These are phyloP conservation scores for Eucalyptus pauciflora DNA, from an alignment of 345 rosid species.

Conservation along the genomic window DNA sequence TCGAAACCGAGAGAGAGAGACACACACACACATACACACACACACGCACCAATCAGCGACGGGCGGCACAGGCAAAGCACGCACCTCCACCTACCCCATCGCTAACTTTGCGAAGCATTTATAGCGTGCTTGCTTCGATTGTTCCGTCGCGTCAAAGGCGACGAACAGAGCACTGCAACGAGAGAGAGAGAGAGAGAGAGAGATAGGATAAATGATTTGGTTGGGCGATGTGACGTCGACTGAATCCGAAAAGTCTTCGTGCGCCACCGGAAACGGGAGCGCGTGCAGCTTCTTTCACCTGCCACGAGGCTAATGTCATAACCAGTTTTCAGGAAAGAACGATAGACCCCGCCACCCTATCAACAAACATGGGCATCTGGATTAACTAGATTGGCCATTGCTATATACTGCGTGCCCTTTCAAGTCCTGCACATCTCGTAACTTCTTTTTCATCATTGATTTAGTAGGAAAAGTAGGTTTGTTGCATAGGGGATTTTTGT, in stretches of 20 bases:
- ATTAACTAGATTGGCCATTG: neutral
- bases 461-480: neutral
- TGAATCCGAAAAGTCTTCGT: neutral
- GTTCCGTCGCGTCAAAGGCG: neutral
- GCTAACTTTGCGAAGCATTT: neutral
- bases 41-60: neutral
- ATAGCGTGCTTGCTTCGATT: neutral
- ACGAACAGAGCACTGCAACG: neutral
- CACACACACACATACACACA: too few relatives aligned
- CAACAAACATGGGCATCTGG: neutral
- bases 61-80: neutral
- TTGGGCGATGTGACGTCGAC: neutral
- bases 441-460: neutral
- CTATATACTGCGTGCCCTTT: neutral
- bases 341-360: too few relatives aligned
- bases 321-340: too few relatives aligned
- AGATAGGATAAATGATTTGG: neutral
- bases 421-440: neutral
- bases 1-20: neutral
- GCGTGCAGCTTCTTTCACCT: neutral
- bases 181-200: neutral
- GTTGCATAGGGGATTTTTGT: fast-evolving
- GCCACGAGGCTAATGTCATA: neutral
- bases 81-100: neutral
- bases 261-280: neutral